Base-by-base conservation (phyloP, 352 stramenopile genomes). In the Pythium grandisporangium region DNA sequence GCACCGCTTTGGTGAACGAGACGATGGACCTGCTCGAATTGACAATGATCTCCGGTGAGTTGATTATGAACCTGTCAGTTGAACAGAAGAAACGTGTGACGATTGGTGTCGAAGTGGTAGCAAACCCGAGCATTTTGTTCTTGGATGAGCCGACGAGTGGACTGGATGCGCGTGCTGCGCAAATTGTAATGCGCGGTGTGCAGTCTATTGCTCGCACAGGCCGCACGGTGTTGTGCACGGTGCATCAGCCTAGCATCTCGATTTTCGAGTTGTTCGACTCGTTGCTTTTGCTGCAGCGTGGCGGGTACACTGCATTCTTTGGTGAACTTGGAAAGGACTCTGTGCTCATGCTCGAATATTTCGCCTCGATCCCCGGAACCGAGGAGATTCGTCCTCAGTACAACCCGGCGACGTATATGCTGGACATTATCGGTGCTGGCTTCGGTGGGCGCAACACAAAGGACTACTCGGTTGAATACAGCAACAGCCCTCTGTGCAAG, bases 61-160 rank as follows among this genome's bases (percentile, higher is more conserved):
- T 93, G 42, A 53, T 84, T 93, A 93, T 56, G 6, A 55, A 76
- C 26, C 43, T 45, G 8, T 93, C 72, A 11, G 77, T 96, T 30
- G 89, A 96, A 54, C 84, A 97, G 51, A 83, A 88, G 54, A 97
- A 97, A 62, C 67, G 89, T n/a, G 61, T 96, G 30, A 89, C 86
- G 7, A 96, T 97, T 45, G 93, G 73, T 33, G 73, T 95, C 3
- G 86, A 98, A 56, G 66, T 98, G 21, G 90, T 95, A 10, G 52
- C 81, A 6, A 96, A 97, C 58, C 93, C 93, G n/a, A 89, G 89
- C 52, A 63, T 98, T 30, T 45, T 98, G 36, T 96, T 98, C 53
- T 51, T 98, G 19, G 89, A 97, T 47, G 92, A 97, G 55, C 88
- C 88, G 1, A 97, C 86, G 0, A 85, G 61, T 56, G 81, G 84